phyloP scores from a whole-genome alignment of 495 filamentous ascomycete species.

The Parathielavia appendiculata region DNA sequence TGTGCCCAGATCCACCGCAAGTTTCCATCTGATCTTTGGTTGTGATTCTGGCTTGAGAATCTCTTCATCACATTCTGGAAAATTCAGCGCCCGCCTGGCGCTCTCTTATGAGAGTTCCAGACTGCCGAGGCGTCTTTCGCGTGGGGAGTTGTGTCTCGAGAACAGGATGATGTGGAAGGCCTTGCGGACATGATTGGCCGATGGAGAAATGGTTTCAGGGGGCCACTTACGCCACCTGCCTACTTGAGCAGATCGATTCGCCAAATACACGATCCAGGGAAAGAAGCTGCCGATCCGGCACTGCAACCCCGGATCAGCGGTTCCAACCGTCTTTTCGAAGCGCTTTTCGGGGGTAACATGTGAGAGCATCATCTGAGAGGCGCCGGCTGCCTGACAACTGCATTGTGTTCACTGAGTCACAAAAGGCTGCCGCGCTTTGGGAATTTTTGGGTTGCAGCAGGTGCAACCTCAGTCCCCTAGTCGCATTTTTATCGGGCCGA shows the following conservation, averaged over 20 bases:
- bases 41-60: neutral
- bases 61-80: neutral
- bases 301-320: neutral
- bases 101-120: neutral
- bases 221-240: neutral
- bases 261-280: neutral
- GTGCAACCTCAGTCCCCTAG: too few species aligned
- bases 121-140: neutral
- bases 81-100: too few species aligned
- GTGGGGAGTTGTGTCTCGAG: neutral
- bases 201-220: constrained; percentile 1
- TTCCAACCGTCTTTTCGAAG: neutral
- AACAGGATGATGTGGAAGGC: neutral
- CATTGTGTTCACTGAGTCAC: neutral
- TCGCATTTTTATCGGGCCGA: too few species aligned
- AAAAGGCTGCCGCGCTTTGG: neutral
- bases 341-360: neutral
- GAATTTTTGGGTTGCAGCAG: too few species aligned
- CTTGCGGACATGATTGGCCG: neutral
- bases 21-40: neutral
- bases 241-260: neutral
- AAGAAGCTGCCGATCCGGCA: neutral
- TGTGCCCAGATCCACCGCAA: neutral
- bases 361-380: constrained; percentile 6
- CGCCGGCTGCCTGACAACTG: neutral